Evolutionary conservation across 2,329 filamentous ascomycete species (phyloP), one percentile per base, ranked within the genome.

Genomic region (Sporothrix globosa): DNA sequence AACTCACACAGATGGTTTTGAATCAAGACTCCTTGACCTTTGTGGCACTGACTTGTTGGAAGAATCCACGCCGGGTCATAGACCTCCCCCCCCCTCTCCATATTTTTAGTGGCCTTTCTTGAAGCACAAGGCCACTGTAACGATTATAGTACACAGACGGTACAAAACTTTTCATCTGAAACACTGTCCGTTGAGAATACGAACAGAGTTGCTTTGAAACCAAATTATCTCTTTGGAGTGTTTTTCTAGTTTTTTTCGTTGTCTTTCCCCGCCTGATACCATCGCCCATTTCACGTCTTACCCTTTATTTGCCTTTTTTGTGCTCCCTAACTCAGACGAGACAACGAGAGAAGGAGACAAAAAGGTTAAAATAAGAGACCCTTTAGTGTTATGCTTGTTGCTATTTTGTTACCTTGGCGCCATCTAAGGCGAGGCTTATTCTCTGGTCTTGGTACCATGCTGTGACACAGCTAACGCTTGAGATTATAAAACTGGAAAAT

Each of bases 391-490:
- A 61, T 70, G 30, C 21, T 46, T 34, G 48, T 68, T 46, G 63
- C 63, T 21, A 9, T 34, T 13, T 14, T 44, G 41, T 48, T 50
- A 27, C 46, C 19, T 46, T 11, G 58, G 58, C 58, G 39, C 13
- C 27, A 39, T 56, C 68, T 60, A 44, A 53, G 27, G 13, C 66
- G 65, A 69, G 27, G 58, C 53, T 69, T 69, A 69, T 56, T 71
- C 50, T 69, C 70, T 58, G 70, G 41, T 44, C 48, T 48, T 44
- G 65, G 56, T 66, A 52, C 52, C 70, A 71, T 71, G 67, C 58
- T 10, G 70, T 71, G 70, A 39, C 52, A 71, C 70, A 56, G 50
- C 46, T 4, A 53, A 61, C n/a, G 54, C 17, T 46, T 39, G n/a
- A 34, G 24, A 50, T 34, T 66, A 67, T 41, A 60, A 54, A 34